Evolutionary conservation across 331 rosid species (phyloP), one percentile per base, ranked within the genome.

Genomic region (Acacia concinna): DNA sequence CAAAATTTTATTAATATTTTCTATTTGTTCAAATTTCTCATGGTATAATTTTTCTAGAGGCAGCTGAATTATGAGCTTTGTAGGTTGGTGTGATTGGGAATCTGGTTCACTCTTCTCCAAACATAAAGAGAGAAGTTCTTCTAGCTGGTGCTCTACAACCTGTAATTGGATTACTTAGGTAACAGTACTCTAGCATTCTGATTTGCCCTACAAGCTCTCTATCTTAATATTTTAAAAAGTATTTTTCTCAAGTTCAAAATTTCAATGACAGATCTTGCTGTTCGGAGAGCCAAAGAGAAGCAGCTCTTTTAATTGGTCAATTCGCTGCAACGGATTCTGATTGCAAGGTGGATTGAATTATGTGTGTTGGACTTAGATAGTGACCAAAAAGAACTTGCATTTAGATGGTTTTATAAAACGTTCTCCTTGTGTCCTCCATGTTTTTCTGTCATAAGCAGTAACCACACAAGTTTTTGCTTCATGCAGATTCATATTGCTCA

Each of bases 81-180:
- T 77, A 96, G 98, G 93, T 96, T 78, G 99, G 99, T 65, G 97
- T 93, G 64, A 96, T 96, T 56, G 99, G 99, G 85, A 96, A 96
- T 87, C 84, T 96, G 78, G 99, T 96, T 41, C 99, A 96, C 79
- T 96, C 99, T 17, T 93, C 99, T 6, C 99, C 98, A 2, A 84
- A 83, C 79, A 89, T 96, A 70, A 96, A 96, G 90, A 89, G 75
- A 85, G 94, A 93, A 5, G 98, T 93, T 82, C 94, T 96, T 83
- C 81, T 32, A 14, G 99, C 94, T 9, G 99, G 98, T 68, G 99
- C 94, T 71, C 83, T 96, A 52, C 99, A 96, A 83, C 99, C 99
- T 63, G 93, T 96, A 67, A 96, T 96, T 88, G 86, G 89, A 78
- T 88, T 88, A 81, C 94, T 96, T 28, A 91, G 97, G 99, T 93